Conservation (phyloP, 1,284 basidiomycete species). For the Ustilago curta region DNA sequence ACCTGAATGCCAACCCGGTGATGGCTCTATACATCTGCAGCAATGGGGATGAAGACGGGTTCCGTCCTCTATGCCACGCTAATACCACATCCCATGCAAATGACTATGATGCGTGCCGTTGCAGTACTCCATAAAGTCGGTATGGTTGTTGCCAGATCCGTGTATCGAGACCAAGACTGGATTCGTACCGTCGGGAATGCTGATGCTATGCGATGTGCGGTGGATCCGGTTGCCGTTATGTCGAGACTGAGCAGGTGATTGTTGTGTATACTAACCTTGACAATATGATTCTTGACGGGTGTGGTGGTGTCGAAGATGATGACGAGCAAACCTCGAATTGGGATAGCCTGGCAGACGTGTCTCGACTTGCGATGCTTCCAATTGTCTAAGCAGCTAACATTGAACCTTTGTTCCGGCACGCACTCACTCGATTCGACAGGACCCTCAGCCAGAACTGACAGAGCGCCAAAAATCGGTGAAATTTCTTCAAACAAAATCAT, state of each 20-base stretch:
- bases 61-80: too few species aligned
- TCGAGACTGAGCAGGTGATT: conserved; percentile 9
- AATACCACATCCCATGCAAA: too few species aligned
- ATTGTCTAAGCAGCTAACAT: conserved; percentile 9
- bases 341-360: conserved; percentile 11
- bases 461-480: background rate
- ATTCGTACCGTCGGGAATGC: conserved; percentile 22
- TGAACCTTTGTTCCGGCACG: background rate
- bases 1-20: too few species aligned
- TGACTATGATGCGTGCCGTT: background rate
- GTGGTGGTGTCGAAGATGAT: conserved; percentile 54
- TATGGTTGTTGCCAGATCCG: background rate
- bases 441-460: background rate
- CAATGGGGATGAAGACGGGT: too few species aligned
- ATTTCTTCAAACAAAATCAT: too few species aligned
- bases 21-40: too few species aligned
- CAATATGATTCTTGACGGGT: conserved; percentile 54
- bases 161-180: background rate
- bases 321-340: conserved; percentile 37
- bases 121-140: background rate
- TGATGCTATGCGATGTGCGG: conserved; percentile 1
- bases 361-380: background rate
- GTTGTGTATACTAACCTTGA: conserved; percentile 46
- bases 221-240: conserved; percentile 3
- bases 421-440: background rate